Percentiles rank a stretch among this genome's conserved stretches.
These are phyloP conservation scores for Suillus ampliporus DNA, from an alignment of 768 basidiomycete species.

Conservation along the genomic window DNA sequence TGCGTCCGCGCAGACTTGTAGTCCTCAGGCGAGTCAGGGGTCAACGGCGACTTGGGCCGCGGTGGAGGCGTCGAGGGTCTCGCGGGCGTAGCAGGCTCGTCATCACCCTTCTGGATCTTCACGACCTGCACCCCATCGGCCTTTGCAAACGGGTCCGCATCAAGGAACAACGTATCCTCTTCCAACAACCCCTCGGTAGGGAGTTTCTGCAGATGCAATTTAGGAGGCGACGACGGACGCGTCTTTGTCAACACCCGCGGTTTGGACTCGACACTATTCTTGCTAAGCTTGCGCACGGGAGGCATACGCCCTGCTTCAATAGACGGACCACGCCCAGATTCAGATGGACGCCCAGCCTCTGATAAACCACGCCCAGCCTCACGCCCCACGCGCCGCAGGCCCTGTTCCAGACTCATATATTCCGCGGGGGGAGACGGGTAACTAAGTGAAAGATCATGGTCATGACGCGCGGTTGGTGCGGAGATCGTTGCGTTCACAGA, in stretches of 20 bases:
- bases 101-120: constrained; percentile 16
- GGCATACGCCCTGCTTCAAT: constrained; percentile 21
- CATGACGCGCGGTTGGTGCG: constrained; percentile 17
- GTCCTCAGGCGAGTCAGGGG: constrained; percentile 40
- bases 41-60: constrained; percentile 15
- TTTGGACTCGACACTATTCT: constrained; percentile 22
- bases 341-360: too few species aligned
- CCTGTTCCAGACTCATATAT: constrained; percentile 11
- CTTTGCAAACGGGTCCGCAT: constrained; percentile 56
- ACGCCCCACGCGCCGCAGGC: too few species aligned
- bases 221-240: constrained; percentile 24
- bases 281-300: constrained; percentile 24
- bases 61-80: constrained; percentile 6
- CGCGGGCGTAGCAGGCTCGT: constrained; percentile 14
- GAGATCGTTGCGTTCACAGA: constrained; percentile 19
- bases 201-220: constrained; percentile 13
- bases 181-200: constrained; percentile 1
- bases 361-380: too few species aligned
- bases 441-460: neutral
- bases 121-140: constrained; percentile 57
- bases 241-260: constrained; percentile 35
- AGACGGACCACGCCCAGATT: neutral
- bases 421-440: constrained; percentile 38
- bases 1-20: constrained; percentile 47
- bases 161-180: constrained; percentile 34